Base-by-base conservation (phyloP, 2,329 filamentous ascomycete species). In the Seiridium unicorne region DNA sequence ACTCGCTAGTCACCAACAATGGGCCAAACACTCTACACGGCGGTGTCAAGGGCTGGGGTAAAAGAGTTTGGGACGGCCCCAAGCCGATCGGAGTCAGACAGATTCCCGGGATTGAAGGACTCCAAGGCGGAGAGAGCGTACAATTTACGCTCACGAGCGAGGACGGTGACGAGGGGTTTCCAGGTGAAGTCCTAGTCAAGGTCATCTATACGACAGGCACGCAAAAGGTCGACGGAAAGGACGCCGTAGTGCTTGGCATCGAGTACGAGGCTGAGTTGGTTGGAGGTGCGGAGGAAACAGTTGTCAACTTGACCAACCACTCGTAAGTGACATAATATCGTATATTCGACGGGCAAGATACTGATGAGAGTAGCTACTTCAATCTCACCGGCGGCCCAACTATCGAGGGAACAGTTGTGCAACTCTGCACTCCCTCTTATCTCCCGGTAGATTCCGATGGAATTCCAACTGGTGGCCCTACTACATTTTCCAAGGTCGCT, bases 221-320 rank as follows among this genome's bases (percentile, higher is more conserved):
- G 63, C 87, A 92, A 72, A 76, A 83, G 55, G 77, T 83, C 10
- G 78, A 82, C 4, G 86, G 85, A 18, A 85, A 83, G 62, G 83
- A 89, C 63, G 88, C 89, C 64, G 87, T 85, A 1, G 85, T 95
- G 26, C 77, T 98, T 60, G 88, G 88, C 60, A 91, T 96, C 55
- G 95, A 98, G 74, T 98, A 96, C 73, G 91, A 97, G 80, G 93
- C 90, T 26, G 87, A 92, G 74, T 81, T 98, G 51, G 82, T 92
- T 3, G 89, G 84, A 3, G 89, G 90, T 55, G 89, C 88, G 10
- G 88, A 93, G n/a, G 94, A 97, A 82, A 98, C 94, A 0, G 88
- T 88, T 47, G 85, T 98, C 73, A 96, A 93, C 77, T 84, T 98
- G 77, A 98, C 95, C 55, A 99, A 98, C 79, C 94, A 99, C 80